Base-by-base conservation (phyloP, 768 basidiomycete genomes). In the Scleroderma bovista region DNA sequence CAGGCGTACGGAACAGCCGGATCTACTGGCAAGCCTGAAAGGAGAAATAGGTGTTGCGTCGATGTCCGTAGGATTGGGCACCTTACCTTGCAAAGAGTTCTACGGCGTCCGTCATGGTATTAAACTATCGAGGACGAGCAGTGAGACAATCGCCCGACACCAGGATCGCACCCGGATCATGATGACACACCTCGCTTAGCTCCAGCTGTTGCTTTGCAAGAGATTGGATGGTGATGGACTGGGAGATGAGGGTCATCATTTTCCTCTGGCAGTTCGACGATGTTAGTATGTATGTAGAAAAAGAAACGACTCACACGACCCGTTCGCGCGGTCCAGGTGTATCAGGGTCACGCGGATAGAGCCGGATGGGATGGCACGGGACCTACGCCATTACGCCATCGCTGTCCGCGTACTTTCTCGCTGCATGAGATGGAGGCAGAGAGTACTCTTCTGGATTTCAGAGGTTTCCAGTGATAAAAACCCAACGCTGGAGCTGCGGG, bases 21-120 rank as follows among this genome's bases (percentile, higher is more conserved):
- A 75, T 49, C 69, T 68, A 36, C 75, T 56, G 42, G 80, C 69
- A 48, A 81, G 65, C 54, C 82, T 85, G 51, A 54, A 34, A 48
- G 34, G 16, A 43, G 12, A 44, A 20, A 15, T 29, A 19, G 38
- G 29, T n/a, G 26, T 29, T 29, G 53, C 12, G 43, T 44, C 33
- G 42, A 33, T 26, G 29, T 36, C 19, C 22, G 22, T 13, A 37
- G 29, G 19, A 5, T 15, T 4, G 41, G 32, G 22, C 22, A 6
- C 33, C 76, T 48, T 39, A 86, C 84, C 79, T 74, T 33, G 79
- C 78, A 59, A 84, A 84, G 36, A 78, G 75, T 54, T 76, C 73
- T 39, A 85, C 67, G n/a, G 82, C 82, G 52, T 82, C 80, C 44
- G 69, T 65, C 39, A 79, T 64, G 54, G 72, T 74, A 48, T 75